phyloP scores from a whole-genome alignment of 1,284 basidiomycete genomes.

The Marasmius fiardii region DNA sequence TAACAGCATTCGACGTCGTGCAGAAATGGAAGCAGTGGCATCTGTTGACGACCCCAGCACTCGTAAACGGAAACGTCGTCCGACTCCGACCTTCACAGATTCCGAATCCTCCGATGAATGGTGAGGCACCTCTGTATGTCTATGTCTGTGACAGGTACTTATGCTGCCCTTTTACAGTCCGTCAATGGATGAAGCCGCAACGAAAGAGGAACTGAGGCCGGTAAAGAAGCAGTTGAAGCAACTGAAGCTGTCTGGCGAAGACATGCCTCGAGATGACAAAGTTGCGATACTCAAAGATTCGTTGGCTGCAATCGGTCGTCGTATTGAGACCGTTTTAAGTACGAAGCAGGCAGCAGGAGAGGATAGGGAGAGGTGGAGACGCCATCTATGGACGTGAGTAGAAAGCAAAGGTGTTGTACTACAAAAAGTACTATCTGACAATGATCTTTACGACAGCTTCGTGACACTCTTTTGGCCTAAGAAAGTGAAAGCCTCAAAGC shows the following conservation, averaged over 20 bases:
- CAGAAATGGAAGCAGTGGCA: constrained; percentile 79
- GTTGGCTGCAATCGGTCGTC: constrained; percentile 88
- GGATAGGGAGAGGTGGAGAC: constrained; percentile 82
- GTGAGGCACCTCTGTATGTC: constrained; percentile 39
- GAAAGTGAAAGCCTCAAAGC: constrained; percentile 87
- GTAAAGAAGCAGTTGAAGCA: constrained; percentile 99
- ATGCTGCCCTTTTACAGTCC: constrained; percentile 45
- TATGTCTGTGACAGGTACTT: neutral
- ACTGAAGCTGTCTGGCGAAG: constrained; percentile 88
- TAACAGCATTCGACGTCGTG: constrained; percentile 62
- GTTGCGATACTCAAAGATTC: constrained; percentile 96
- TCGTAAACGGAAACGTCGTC: constrained; percentile 80
- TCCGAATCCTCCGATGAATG: constrained; percentile 87
- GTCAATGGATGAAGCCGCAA: constrained; percentile 94
- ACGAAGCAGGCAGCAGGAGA: constrained; percentile 75
- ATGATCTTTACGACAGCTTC: constrained; percentile 48
- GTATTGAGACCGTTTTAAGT: constrained; percentile 84
- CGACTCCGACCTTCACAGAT: constrained; percentile 90
- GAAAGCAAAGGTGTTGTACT: too few species aligned
- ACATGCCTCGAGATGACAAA: constrained; percentile 92
- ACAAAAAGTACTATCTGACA: too few species aligned
- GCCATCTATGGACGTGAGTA: constrained; percentile 94
- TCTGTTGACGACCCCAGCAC: constrained; percentile 68
- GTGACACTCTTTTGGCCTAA: constrained; percentile 97
- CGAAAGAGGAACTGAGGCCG: constrained; percentile 94